phyloP scores from a whole-genome alignment of 169 alveolate species.

The Plasmodium knowlesi region DNA sequence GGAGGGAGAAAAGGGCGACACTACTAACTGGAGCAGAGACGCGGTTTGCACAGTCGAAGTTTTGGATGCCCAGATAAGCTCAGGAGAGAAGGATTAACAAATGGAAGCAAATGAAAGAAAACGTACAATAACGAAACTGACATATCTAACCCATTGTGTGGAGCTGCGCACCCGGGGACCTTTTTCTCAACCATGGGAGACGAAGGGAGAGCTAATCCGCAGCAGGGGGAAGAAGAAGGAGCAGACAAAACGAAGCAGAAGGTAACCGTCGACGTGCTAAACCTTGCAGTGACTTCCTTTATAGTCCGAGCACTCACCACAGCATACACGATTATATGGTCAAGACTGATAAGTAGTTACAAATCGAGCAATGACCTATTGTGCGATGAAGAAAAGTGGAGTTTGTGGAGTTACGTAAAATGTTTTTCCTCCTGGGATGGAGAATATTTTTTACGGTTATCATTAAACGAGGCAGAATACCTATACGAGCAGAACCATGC shows the following conservation, averaged over 20 bases:
- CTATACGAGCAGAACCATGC: constrained; percentile 81
- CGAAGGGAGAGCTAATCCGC: not conserved
- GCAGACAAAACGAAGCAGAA: not conserved
- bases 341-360: constrained; percentile 25
- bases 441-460: constrained; percentile 80
- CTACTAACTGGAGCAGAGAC: not conserved
- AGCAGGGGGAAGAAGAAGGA: not conserved
- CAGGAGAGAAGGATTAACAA: not conserved
- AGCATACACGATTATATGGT: constrained; percentile 52
- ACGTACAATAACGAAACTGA: not conserved
- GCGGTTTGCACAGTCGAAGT: not conserved
- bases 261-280: not conserved
- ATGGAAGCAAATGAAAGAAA: not conserved
- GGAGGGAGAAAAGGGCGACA: not conserved
- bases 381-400: constrained; percentile 7
- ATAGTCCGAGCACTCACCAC: constrained; percentile 12
- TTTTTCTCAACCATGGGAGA: not conserved
- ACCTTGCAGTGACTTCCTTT: not conserved
- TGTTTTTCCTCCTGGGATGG: constrained; percentile 78
- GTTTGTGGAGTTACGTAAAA: constrained; percentile 29
- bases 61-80: not conserved
- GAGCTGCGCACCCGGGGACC: not conserved
- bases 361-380: constrained; percentile 50
- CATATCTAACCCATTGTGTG: not conserved
- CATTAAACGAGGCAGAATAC: constrained; percentile 79